A percentile compares a stretch with the other conserved stretches of the same genome.
Evolutionary conservation across 352 stramenopile genomes (phyloP).

Genomic region (Pelagophyceae sp.): DNA sequence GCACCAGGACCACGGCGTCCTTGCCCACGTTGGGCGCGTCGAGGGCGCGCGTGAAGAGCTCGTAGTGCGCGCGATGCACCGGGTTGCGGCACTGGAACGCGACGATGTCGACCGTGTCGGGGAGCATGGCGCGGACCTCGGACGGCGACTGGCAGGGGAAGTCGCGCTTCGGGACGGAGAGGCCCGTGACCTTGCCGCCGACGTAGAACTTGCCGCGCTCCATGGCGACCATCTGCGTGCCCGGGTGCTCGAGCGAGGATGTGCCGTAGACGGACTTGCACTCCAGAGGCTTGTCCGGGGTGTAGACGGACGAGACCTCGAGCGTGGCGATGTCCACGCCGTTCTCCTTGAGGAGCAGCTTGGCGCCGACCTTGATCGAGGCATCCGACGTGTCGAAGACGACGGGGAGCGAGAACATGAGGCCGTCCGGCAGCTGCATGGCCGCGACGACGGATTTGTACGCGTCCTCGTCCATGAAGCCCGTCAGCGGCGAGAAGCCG

Average conservation of each 20-base stretch:
- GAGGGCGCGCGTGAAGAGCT: slow-evolving; percentile 74
- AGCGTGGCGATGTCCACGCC: slow-evolving; percentile 67
- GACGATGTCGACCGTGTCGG: slow-evolving; percentile 68
- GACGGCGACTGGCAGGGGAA: slow-evolving; percentile 70
- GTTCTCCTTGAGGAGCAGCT: slow-evolving; percentile 63
- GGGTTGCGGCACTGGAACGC: slow-evolving; percentile 83
- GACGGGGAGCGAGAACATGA: slow-evolving; percentile 73
- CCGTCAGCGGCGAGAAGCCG: slow-evolving; percentile 70
- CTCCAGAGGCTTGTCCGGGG: slow-evolving; percentile 71
- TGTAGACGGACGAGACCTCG: slow-evolving; percentile 65
- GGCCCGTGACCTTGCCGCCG: slow-evolving; percentile 65
- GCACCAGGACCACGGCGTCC: slow-evolving; percentile 66
- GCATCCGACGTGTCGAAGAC: slow-evolving; percentile 74
- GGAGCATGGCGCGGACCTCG: slow-evolving; percentile 61
- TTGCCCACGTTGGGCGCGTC: slow-evolving; percentile 63
- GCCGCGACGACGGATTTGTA: slow-evolving; percentile 61
- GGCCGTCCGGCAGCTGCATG: slow-evolving; percentile 57
- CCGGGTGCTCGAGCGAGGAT: slow-evolving; percentile 71
- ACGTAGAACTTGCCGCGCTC: slow-evolving; percentile 75
- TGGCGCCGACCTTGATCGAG: slow-evolving; percentile 55
- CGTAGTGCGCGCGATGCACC: slow-evolving; percentile 78
- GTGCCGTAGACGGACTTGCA: slow-evolving; percentile 74
- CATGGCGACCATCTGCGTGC: slow-evolving; percentile 66
- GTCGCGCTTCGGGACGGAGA: slow-evolving; percentile 66
- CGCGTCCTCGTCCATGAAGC: slow-evolving; percentile 70